Base-by-base conservation (phyloP, 176 grass and related monocot genomes). In the Oryza meyeriana region DNA sequence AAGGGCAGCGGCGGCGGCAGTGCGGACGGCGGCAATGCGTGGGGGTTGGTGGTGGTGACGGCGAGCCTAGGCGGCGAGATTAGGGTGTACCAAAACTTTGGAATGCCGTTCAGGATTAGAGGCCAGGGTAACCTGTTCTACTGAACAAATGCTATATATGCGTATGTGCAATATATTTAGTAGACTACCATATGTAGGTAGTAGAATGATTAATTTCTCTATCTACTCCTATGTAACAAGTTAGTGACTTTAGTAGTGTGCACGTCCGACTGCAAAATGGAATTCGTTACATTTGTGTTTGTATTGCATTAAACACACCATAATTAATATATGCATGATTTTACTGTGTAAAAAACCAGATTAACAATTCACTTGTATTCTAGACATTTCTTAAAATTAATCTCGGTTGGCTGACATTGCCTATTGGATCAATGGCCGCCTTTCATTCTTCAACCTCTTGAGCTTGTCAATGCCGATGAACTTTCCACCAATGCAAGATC, bases 1-100 rank as follows among this genome's bases (percentile, higher is more conserved):
- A 17, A 33, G 27, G 65, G 30, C 22, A 75, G 77, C 16, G 78
- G 63, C 34, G 77, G 77, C 14, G 76, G 58, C 17, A 36, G 40
- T 29, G 68, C 66, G 20, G 89, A 87, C 69, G 10, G n/a, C 38
- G 79, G 86, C 71, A 88, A 87, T 42, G 90, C 88, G 28, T 98
- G 92, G 92, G 95, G 95, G 17, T 61, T 98, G 22, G 92, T 98
- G 25, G 92, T 98, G 32, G 92, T 90, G 44, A 93, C 95, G 62
- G 95, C 92, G 47, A 89, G 85, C 50, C 66, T 95, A 64, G 72
- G 68, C 29, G 96, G 96, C 32, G 90, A 91, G 86, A 93, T 95
- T 79, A 93, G 85, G 69, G 84, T 98, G 61, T 98, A 91, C 81
- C 90, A 95, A 76, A 98, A 98, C 63, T 98, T 95, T 44, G 93